A percentile compares a stretch with the other conserved stretches of the same genome.
These are phyloP conservation scores for Phytophthora fragariaefolia DNA, from an alignment of 352 stramenopile species.

Conservation along the genomic window DNA sequence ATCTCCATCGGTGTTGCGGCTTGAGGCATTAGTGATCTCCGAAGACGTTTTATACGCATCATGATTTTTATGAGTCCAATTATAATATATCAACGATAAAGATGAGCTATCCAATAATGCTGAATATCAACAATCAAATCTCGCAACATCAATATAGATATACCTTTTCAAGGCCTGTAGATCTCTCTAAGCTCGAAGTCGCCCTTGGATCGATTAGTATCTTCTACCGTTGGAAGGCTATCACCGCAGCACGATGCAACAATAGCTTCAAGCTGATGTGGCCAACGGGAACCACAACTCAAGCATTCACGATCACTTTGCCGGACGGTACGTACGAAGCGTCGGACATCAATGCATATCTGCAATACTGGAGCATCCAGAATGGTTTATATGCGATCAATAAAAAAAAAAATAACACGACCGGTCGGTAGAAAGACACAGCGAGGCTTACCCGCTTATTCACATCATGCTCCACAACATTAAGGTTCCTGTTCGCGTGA, in stretches of 20 bases:
- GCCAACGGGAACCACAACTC: neutral
- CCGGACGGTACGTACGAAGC: neutral
- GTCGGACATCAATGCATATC: neutral
- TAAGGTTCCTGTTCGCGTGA: slow-evolving; percentile 1
- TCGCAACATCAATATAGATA: neutral
- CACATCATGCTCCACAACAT: slow-evolving; percentile 1
- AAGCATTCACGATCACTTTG: neutral
- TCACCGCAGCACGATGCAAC: neutral
- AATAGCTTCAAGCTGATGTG: neutral
- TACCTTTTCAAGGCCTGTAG: neutral
- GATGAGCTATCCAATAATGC: neutral
- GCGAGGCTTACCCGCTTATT: neutral
- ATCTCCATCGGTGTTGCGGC: neutral
- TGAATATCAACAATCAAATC: neutral
- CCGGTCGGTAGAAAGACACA: neutral
- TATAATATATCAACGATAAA: neutral
- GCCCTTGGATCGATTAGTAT: neutral
- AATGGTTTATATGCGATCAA: neutral
- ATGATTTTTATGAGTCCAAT: neutral
- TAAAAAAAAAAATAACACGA: too few species aligned
- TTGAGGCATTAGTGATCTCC: neutral
- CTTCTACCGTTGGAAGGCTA: neutral
- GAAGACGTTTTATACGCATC: too few species aligned
- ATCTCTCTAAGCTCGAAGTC: neutral
- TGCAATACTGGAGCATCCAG: neutral